Conservation (phyloP, 331 rosid species). For the Erythrophleum ivorense region DNA sequence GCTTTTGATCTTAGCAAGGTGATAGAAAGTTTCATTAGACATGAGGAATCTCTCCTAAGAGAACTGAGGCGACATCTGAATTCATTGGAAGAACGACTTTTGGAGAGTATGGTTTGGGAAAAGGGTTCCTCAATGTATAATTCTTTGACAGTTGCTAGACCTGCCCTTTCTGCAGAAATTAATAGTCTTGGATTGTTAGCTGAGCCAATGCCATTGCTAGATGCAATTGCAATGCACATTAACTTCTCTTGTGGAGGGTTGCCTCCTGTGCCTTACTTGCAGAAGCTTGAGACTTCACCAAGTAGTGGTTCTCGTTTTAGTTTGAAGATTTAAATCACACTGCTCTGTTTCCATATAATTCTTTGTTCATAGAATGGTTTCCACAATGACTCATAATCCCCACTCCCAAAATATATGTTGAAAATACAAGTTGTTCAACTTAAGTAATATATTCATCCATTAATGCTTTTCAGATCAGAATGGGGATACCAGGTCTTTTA, state of each 20-base stretch:
- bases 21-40: slow-evolving; percentile 95
- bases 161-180: slow-evolving; percentile 78
- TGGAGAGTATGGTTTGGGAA: slow-evolving; percentile 99
- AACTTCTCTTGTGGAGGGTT: slow-evolving; percentile 79
- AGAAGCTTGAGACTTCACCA: slow-evolving; percentile 42
- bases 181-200: slow-evolving; percentile 78
- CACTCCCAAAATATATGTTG: slow-evolving; percentile 9
- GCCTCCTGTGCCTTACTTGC: slow-evolving; percentile 69
- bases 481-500: slow-evolving; percentile 89
- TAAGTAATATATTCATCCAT: slow-evolving; percentile 25
- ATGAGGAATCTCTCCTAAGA: slow-evolving; percentile 95
- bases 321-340: not conserved
- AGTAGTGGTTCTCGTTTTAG: not conserved
- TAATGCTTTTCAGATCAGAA: slow-evolving; percentile 69
- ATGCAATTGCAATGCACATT: slow-evolving; percentile 77
- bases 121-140: slow-evolving; percentile 51
- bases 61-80: slow-evolving; percentile 90
- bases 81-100: slow-evolving; percentile 92
- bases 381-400: not conserved
- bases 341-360: slow-evolving; percentile 18
- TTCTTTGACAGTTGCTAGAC: slow-evolving; percentile 82
- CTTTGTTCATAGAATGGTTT: slow-evolving; percentile 8
- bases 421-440: slow-evolving; percentile 12
- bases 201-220: slow-evolving; percentile 96
- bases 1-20: slow-evolving; percentile 99